These are phyloP conservation scores for Didymella keratinophila DNA, from an alignment of 2,329 filamentous ascomycete species.

Conservation along the genomic window DNA sequence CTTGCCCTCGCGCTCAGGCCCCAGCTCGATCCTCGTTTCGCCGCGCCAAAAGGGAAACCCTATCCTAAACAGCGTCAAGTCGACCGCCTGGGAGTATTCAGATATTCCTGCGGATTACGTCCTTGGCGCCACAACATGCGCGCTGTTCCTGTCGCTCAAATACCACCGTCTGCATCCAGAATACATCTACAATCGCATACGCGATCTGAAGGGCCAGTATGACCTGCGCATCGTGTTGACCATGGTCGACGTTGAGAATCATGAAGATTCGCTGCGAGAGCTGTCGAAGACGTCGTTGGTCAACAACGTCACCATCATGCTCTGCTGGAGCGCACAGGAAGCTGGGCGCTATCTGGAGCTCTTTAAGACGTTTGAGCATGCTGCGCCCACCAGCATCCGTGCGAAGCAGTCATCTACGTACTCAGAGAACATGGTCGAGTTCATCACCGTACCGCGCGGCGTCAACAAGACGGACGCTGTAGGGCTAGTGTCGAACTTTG, in stretches of 20 bases:
- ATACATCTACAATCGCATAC: conserved; percentile 95
- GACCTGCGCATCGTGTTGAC: conserved; percentile 84
- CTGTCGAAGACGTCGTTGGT: conserved; percentile 90
- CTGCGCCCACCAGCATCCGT: conserved; percentile 80
- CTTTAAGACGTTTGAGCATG: conserved; percentile 93
- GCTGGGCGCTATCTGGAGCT: conserved; percentile 92
- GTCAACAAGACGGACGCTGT: conserved; percentile 96
- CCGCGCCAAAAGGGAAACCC: conserved; percentile 95
- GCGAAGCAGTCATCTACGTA: conserved; percentile 86
- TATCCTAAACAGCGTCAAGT: conserved; percentile 81
- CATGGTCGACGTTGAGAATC: conserved; percentile 95
- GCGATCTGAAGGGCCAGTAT: conserved; percentile 83
- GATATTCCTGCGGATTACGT: conserved; percentile 97
- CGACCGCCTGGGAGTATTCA: conserved; percentile 93
- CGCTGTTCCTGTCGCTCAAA: conserved; percentile 91
- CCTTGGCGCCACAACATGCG: conserved; percentile 85
- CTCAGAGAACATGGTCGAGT: conserved; percentile 86
- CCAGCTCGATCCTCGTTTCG: conserved; percentile 86
- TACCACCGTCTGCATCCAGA: conserved; percentile 97
- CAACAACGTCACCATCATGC: conserved; percentile 89
- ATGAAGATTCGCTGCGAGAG: conserved; percentile 88
- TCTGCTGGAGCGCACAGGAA: conserved; percentile 95
- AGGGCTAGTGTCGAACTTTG: conserved; percentile 88
- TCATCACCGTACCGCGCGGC: conserved; percentile 86
- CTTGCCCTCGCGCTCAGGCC: conserved; percentile 70